Evolutionary conservation across 192 early-diverging fungal species (phyloP).

Genomic region (Umbelopsis isabellina): DNA sequence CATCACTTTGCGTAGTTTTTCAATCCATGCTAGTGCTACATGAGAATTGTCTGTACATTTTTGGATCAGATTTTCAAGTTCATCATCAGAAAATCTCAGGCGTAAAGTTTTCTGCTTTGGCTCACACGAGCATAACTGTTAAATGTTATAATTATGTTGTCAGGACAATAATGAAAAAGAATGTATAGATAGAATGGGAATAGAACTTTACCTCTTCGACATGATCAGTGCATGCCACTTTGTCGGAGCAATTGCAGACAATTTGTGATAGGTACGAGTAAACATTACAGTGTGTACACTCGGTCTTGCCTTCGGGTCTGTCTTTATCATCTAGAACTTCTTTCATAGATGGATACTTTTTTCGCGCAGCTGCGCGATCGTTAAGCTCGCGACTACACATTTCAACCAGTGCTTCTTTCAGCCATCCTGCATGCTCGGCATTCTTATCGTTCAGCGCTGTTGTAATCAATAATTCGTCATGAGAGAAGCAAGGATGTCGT

Average conservation of each 20-base stretch:
- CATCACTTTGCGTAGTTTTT: constrained; percentile 37
- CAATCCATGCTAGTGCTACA: constrained; percentile 39
- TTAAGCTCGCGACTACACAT: constrained; percentile 59
- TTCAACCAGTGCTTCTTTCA: constrained; percentile 49
- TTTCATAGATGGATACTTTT: constrained; percentile 38
- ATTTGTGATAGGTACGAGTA: constrained; percentile 76
- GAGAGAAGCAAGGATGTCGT: constrained; percentile 89
- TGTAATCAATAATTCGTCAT: constrained; percentile 87
- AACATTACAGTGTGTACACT: constrained; percentile 72
- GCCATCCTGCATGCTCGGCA: constrained; percentile 44
- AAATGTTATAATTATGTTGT: constrained; percentile 4
- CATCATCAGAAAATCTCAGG: constrained; percentile 38
- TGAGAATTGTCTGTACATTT: constrained; percentile 30
- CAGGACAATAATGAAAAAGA: neutral
- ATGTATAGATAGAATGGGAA: constrained; percentile 1
- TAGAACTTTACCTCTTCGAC: constrained; percentile 41
- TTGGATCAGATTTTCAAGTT: constrained; percentile 38
- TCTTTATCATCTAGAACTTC: constrained; percentile 50
- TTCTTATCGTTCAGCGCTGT: constrained; percentile 48
- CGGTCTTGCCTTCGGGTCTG: constrained; percentile 58
- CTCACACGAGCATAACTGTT: constrained; percentile 45
- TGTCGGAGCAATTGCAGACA: constrained; percentile 59
- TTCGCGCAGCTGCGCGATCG: constrained; percentile 47
- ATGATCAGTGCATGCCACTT: constrained; percentile 70
- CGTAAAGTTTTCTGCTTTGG: constrained; percentile 35